Percentiles rank a stretch among this genome's conserved stretches.
These are phyloP conservation scores for Agrocybe praecox DNA, from an alignment of 768 basidiomycete genomes.

Conservation along the genomic window DNA sequence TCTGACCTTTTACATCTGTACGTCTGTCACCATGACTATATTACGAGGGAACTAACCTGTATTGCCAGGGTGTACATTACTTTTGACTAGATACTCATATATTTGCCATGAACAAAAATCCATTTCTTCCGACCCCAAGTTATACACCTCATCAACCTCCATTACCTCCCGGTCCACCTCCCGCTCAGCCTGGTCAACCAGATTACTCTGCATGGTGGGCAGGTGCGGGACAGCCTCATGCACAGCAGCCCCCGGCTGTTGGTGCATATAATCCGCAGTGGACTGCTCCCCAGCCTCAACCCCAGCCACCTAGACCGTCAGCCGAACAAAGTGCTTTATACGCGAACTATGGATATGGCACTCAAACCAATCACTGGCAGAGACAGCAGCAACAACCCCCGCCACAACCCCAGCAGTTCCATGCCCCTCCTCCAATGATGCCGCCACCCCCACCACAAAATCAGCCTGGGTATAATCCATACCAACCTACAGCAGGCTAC, in stretches of 20 bases:
- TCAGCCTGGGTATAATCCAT: constrained; percentile 73
- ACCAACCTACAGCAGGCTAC: constrained; percentile 73
- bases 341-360: constrained; percentile 90
- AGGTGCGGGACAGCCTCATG: constrained; percentile 50
- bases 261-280: constrained; percentile 67
- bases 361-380: constrained; percentile 63
- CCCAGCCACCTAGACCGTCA: constrained; percentile 56
- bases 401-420: constrained; percentile 53
- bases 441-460: constrained; percentile 56
- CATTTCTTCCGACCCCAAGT: constrained; percentile 69
- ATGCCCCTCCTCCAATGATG: constrained; percentile 53
- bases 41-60: not conserved
- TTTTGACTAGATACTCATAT: not conserved
- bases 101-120: constrained; percentile 78
- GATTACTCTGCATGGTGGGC: constrained; percentile 85
- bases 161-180: constrained; percentile 79
- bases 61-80: constrained; percentile 4
- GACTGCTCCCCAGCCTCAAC: constrained; percentile 51
- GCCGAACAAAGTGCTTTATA: constrained; percentile 85
- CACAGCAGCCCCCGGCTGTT: constrained; percentile 55
- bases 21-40: too few relatives aligned
- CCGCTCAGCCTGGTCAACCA: constrained; percentile 63
- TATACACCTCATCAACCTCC: constrained; percentile 77
- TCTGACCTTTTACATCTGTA: too few relatives aligned
- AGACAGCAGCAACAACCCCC: constrained; percentile 61